Percentiles rank a stretch among this genome's conserved stretches.
Evolutionary conservation across 345 rosid genomes (phyloP).

Genomic region (Eucalyptus pauciflora): DNA sequence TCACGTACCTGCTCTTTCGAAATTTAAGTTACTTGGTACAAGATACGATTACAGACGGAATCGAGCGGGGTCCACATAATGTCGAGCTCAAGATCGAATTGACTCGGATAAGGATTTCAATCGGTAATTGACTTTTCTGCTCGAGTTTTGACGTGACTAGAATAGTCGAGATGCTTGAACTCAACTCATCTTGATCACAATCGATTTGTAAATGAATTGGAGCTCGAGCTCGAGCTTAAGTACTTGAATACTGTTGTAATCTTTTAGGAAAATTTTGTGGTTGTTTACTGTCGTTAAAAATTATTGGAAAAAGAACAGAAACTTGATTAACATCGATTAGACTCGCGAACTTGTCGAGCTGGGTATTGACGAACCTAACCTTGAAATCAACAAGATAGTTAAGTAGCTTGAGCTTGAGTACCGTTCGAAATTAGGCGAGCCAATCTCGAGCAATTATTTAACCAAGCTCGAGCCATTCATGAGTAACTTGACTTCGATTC

Average conservation of each 20-base stretch:
- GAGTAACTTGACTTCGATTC: background rate
- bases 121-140: background rate
- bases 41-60: background rate
- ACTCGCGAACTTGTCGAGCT: background rate
- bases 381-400: background rate
- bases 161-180: background rate
- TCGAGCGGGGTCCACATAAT: background rate
- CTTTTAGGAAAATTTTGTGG: background rate
- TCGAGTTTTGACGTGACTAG: background rate
- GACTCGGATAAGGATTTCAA: background rate
- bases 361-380: background rate
- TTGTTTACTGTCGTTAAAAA: background rate
- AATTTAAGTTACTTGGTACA: background rate
- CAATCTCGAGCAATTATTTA: background rate
- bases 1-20: background rate
- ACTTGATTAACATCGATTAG: background rate
- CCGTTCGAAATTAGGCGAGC: background rate
- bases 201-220: background rate
- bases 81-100: background rate
- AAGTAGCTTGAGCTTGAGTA: background rate
- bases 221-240: background rate
- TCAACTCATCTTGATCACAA: background rate
- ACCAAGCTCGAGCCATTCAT: background rate
- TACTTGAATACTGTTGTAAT: background rate
- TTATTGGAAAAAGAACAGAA: background rate